A percentile compares a stretch with the other conserved stretches of the same genome.
Conservation (phyloP, 768 basidiomycete species). For the Rhodotorula diobovata region DNA sequence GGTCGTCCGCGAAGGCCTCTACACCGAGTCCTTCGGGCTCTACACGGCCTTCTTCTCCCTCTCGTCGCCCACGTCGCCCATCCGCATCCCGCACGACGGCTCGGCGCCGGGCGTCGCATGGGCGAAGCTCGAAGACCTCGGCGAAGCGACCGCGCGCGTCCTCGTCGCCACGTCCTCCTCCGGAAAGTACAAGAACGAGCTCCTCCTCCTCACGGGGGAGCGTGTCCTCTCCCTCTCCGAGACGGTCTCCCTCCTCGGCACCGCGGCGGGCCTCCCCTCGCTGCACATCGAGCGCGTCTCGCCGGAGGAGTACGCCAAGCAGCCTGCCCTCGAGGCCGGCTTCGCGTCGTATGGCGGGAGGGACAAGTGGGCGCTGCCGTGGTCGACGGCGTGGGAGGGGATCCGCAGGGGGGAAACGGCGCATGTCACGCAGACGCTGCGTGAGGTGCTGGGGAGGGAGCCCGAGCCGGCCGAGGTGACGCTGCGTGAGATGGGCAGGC, state of each 20-base stretch:
- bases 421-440: neutral
- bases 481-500: neutral
- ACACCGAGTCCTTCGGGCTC: neutral
- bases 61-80: neutral
- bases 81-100: constrained; percentile 12
- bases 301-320: neutral
- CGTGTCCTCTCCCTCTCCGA: neutral
- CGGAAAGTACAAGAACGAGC: neutral
- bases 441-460: neutral
- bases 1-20: constrained; percentile 9
- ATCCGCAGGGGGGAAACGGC: neutral
- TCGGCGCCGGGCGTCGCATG: constrained; percentile 2
- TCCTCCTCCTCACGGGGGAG: neutral
- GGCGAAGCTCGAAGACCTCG: constrained; percentile 10
- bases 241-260: neutral
- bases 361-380: neutral
- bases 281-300: neutral
- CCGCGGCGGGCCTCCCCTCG: neutral
- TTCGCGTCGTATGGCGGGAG: neutral
- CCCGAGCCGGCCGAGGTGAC: neutral
- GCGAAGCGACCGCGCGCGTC: constrained; percentile 1
- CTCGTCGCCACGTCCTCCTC: neutral
- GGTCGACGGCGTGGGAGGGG: constrained; percentile 8
- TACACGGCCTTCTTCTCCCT: constrained; percentile 4
- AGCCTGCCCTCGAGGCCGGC: no score